phyloP scores from a whole-genome alignment of 139 green algal species.

The Chlorella sp. region DNA sequence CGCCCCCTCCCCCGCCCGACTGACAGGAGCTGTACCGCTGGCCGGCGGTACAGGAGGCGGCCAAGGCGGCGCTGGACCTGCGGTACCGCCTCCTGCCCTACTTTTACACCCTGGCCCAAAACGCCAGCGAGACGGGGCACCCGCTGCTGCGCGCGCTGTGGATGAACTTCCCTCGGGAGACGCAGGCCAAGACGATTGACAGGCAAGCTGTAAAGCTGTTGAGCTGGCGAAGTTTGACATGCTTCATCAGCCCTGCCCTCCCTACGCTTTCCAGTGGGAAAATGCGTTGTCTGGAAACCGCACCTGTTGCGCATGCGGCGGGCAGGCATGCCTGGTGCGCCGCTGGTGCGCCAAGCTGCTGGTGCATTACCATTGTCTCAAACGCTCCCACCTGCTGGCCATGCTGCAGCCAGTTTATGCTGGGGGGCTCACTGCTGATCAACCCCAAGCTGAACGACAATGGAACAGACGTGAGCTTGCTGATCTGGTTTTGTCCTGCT shows the following conservation, averaged over 20 bases:
- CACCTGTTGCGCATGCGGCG: not conserved
- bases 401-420: constrained; percentile 60
- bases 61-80: constrained; percentile 50
- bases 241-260: not conserved
- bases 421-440: constrained; percentile 68
- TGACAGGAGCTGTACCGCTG: constrained; percentile 73
- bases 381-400: not conserved
- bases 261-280: no score
- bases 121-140: constrained; percentile 42
- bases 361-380: not conserved
- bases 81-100: constrained; percentile 78
- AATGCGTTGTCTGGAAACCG: no score
- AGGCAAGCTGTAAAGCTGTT: not conserved
- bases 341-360: not conserved
- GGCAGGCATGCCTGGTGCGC: not conserved
- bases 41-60: constrained; percentile 52
- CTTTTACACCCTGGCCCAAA: constrained; percentile 67
- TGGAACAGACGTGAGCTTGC: not conserved
- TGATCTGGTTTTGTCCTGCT: no score
- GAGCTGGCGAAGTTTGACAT: no score
- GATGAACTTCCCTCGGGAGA: not conserved
- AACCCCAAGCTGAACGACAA: constrained; percentile 57
- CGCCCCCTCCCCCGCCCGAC: no score
- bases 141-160: not conserved
- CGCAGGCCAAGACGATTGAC: not conserved